These are phyloP conservation scores for Entrophospora sp. DNA, from an alignment of 192 early-diverging fungal genomes.

Conservation along the genomic window DNA sequence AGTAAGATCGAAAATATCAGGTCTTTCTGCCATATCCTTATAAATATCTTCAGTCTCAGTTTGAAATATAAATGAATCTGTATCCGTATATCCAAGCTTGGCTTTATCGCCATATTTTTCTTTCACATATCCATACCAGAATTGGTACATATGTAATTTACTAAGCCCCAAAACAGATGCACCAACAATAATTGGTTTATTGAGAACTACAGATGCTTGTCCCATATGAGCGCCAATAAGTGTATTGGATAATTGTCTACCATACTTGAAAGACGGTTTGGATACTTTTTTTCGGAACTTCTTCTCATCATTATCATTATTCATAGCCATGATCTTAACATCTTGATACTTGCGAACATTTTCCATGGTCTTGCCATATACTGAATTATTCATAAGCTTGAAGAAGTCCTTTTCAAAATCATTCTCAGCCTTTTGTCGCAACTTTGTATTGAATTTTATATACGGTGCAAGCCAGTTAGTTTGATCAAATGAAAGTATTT, in stretches of 20 bases:
- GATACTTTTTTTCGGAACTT: neutral
- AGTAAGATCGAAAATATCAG: too few species aligned
- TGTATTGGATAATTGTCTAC: neutral
- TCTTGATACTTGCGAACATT: neutral
- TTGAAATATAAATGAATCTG: too few species aligned
- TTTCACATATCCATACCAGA: neutral
- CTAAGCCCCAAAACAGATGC: neutral
- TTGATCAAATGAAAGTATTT: neutral
- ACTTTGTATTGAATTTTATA: neutral
- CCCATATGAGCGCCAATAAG: neutral
- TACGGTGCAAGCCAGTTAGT: neutral
- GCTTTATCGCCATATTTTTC: neutral
- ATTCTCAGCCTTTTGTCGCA: neutral
- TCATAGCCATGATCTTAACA: neutral
- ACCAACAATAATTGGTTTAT: conserved; percentile 5
- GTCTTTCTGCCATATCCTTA: too few species aligned
- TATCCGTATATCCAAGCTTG: neutral
- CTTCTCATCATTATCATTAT: neutral
- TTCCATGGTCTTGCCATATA: neutral
- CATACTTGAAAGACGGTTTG: neutral
- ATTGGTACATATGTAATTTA: neutral
- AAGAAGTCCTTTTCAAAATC: too few species aligned
- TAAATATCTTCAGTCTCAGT: too few species aligned
- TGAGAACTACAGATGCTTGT: neutral
- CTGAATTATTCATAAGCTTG: neutral